A percentile compares a stretch with the other conserved stretches of the same genome.
Conservation (phyloP, 2,329 filamentous ascomycete genomes). For the Fusarium chlamydosporum region DNA sequence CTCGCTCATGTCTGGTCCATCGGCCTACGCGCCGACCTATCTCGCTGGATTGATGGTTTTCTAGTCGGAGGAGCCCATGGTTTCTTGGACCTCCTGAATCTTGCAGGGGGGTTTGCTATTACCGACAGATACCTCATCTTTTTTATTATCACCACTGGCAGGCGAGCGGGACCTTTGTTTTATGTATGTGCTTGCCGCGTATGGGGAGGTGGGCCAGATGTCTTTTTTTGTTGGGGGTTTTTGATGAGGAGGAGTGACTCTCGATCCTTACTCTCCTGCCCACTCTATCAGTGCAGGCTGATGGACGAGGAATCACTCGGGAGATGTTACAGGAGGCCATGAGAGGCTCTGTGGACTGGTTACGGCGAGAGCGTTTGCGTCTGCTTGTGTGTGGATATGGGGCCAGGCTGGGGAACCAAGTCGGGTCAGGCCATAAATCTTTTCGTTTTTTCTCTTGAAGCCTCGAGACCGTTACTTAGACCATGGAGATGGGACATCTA, state of each 20-base stretch:
- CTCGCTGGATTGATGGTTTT: conserved; percentile 51
- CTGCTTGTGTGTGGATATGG: conserved; percentile 49
- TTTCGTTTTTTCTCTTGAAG: conserved; percentile 62
- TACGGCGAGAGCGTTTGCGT: conserved; percentile 45
- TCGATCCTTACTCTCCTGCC: conserved; percentile 45
- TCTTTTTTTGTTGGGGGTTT: conserved; percentile 48
- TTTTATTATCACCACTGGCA: conserved; percentile 53
- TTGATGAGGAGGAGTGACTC: conserved; percentile 48
- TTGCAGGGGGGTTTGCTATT: conserved; percentile 38
- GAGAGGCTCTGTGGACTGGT: conserved; percentile 43
- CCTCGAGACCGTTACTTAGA: conserved; percentile 56
- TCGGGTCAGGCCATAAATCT: conserved; percentile 63
- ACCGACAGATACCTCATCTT: conserved; percentile 48
- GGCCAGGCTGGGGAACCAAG: conserved; percentile 44
- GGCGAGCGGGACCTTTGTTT: conserved; percentile 55
- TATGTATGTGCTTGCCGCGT: conserved; percentile 55
- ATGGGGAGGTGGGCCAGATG: conserved; percentile 52
- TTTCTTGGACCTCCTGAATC: conserved; percentile 41
- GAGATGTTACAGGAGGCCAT: conserved; percentile 41
- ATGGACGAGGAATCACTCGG: conserved; percentile 51
- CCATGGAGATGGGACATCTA: conserved; percentile 56
- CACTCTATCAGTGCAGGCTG: conserved; percentile 49
- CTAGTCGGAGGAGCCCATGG: conserved; percentile 39
- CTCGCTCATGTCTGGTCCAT: conserved; percentile 53
- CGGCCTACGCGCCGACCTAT: conserved; percentile 47